Evolutionary conservation across 352 stramenopile species (phyloP).

Genomic region (Globisporangium spiculum): DNA sequence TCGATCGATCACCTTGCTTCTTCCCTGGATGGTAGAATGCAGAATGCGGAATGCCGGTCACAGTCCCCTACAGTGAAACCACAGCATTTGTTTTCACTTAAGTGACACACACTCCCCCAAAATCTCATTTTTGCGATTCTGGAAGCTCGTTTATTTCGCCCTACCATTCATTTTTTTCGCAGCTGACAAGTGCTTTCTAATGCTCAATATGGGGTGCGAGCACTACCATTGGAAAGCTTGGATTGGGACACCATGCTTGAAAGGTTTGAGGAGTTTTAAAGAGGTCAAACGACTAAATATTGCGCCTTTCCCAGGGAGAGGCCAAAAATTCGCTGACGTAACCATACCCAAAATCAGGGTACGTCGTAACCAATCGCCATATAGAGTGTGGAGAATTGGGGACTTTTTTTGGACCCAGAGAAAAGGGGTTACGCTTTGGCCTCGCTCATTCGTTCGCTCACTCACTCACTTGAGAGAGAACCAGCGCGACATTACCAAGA

Average conservation of each 20-base stretch:
- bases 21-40: background rate
- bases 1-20: background rate
- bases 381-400: background rate
- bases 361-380: background rate
- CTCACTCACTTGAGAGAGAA: background rate
- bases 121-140: background rate
- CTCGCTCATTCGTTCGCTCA: background rate
- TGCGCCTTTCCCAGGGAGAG: background rate
- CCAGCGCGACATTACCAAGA: background rate
- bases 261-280: background rate
- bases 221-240: background rate
- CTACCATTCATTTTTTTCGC: background rate
- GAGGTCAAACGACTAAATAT: background rate
- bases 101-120: background rate
- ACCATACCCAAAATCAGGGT: background rate
- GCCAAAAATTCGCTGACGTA: background rate
- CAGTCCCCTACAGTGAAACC: background rate
- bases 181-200: background rate
- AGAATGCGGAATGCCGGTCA: background rate
- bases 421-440: constrained; percentile 8
- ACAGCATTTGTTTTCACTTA: background rate
- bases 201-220: background rate
- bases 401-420: background rate
- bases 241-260: background rate
- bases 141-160: background rate